A percentile compares a stretch with the other conserved stretches of the same genome.
Evolutionary conservation across 1,284 basidiomycete genomes (phyloP).

Genomic region (Psilocybe mexicana): DNA sequence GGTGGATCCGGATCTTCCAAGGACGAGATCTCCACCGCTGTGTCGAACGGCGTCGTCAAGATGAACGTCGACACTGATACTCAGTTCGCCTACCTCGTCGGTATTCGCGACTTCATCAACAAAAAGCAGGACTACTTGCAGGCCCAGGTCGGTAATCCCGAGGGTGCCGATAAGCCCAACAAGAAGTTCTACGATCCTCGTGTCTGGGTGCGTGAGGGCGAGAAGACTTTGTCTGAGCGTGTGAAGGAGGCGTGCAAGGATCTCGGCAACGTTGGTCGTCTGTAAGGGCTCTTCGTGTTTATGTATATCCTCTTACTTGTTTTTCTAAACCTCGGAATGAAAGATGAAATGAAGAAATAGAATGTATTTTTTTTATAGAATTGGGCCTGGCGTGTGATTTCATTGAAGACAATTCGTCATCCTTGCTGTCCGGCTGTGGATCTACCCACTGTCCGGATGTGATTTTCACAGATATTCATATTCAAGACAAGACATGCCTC

Average conservation of each 20-base stretch:
- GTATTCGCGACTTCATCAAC: constrained; percentile 87
- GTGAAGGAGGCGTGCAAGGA: constrained; percentile 93
- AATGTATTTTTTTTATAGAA: too few relatives aligned
- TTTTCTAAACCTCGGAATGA: not conserved
- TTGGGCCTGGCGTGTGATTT: too few relatives aligned
- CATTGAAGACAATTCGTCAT: too few relatives aligned
- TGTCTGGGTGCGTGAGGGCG: constrained; percentile 98
- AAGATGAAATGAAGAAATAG: too few relatives aligned
- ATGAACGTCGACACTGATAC: constrained; percentile 97
- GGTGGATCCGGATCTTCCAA: constrained; percentile 98
- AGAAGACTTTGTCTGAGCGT: constrained; percentile 89
- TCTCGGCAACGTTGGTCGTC: constrained; percentile 70
- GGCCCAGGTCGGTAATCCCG: constrained; percentile 92
- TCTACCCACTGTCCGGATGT: too few relatives aligned
- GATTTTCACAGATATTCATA: too few relatives aligned
- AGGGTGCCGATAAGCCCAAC: constrained; percentile 93
- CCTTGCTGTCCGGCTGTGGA: too few relatives aligned
- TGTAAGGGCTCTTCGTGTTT: constrained; percentile 19
- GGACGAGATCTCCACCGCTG: constrained; percentile 94
- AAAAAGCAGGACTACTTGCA: constrained; percentile 86
- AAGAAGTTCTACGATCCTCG: constrained; percentile 98
- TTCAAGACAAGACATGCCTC: too few relatives aligned
- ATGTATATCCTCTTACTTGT: not conserved
- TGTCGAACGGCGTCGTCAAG: constrained; percentile 92
- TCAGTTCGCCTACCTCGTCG: constrained; percentile 89